Evolutionary conservation across 108 stramenopile species (phyloP), one percentile per base, ranked within the genome.

Genomic region (Nannochloropsis salina): DNA sequence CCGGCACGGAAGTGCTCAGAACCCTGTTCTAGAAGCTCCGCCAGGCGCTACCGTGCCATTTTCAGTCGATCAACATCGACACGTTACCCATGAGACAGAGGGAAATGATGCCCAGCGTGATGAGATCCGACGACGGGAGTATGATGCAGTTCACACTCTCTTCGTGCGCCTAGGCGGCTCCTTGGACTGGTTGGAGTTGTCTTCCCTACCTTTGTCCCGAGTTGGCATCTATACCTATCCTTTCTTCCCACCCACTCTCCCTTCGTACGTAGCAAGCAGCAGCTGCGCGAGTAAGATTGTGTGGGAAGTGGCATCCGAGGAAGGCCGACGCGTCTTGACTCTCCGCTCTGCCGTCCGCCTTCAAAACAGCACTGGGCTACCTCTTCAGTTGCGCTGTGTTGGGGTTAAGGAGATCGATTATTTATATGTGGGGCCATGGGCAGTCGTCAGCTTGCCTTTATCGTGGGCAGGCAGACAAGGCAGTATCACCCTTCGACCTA

Each of bases 301-400:
- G 20, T 89, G 88, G 88, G 85, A 89, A 41, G 88, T 89, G 22
- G 42, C 42, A 9, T 83, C 85, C 22, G 85, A 84, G 42, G 81
- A 80, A n/a, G 88, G 88, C 21, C 85, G 88, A 18, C 88, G 85
- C 61, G 82, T 31, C 42, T 81, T 89, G 3, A 89, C 85, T 15
- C 83, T 89, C 15, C 82, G 85, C 74, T 89, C 88, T 18, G 82
- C 88, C 5, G 82, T 86, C 42, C 80, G 85, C 80, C 20, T 89
- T 44, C 83, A 81, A 11, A 89, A 89, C 85, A 42, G 44, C 42
- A 51, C 84, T 12, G 11, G 43, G 10, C 31, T 84, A 3, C 45
- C 12, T 41, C 45, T 84, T 2, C 43, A 84, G 6, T 2, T 84
- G 3, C n/a, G 44, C n/a, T n/a, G 31, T 6, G 11, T 15, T 40